Evolutionary conservation across 345 rosid species (phyloP).

Genomic region (Gossypium bickii): DNA sequence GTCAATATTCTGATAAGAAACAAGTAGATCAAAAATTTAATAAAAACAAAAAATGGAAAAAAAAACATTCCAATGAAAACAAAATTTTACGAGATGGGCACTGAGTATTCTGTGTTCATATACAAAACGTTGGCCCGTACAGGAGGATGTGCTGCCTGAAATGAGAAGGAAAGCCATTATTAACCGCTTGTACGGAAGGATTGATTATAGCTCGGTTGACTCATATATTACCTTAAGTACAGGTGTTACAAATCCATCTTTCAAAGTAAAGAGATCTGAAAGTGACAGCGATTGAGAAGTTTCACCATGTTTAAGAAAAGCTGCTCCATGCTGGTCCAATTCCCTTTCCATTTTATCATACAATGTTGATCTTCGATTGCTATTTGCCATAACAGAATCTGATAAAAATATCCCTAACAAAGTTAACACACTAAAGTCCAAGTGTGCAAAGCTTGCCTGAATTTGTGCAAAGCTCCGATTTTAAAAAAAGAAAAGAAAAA

Average conservation of each 20-base stretch:
- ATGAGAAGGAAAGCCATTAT: slow-evolving; percentile 11
- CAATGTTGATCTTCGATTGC: slow-evolving; percentile 49
- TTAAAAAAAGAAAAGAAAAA: too few species aligned
- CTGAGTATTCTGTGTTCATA: slow-evolving; percentile 61
- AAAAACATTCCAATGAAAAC: slow-evolving; percentile 15
- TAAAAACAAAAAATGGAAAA: neutral
- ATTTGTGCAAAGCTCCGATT: neutral
- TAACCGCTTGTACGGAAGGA: slow-evolving; percentile 1
- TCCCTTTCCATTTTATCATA: slow-evolving; percentile 80
- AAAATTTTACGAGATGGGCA: slow-evolving; percentile 61
- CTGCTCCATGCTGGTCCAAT: slow-evolving; percentile 64
- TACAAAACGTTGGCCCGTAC: slow-evolving; percentile 85
- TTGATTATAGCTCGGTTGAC: neutral
- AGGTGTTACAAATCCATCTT: slow-evolving; percentile 63
- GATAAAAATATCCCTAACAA: slow-evolving; percentile 16
- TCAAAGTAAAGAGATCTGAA: slow-evolving; percentile 67
- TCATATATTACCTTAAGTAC: slow-evolving; percentile 50
- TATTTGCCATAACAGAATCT: slow-evolving; percentile 39
- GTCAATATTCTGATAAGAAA: neutral
- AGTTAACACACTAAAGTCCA: neutral
- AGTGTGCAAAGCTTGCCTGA: neutral
- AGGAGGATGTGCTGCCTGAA: slow-evolving; percentile 79
- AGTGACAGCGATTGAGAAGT: slow-evolving; percentile 83
- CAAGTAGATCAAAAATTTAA: neutral
- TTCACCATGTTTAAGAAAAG: slow-evolving; percentile 76